phyloP scores from a whole-genome alignment of 1,139 yeast genomes.

The Debaryomycetaceae sp. region DNA sequence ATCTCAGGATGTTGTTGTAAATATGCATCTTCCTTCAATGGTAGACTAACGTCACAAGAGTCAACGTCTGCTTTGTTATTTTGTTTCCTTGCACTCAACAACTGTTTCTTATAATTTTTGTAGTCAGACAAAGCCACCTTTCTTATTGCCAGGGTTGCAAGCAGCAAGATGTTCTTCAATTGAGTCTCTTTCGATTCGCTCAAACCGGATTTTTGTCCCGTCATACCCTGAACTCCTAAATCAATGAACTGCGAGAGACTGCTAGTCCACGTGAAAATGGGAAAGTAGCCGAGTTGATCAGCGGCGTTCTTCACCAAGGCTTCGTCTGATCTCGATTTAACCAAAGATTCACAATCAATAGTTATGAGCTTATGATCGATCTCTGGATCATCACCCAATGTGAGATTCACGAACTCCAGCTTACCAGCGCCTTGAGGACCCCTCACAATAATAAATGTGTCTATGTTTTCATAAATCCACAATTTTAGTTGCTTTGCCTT shows the following conservation, averaged over 20 bases:
- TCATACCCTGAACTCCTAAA: conserved; percentile 81
- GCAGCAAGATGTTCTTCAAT: conserved; percentile 72
- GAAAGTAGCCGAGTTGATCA: conserved; percentile 80
- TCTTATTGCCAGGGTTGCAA: conserved; percentile 70
- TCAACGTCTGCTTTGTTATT: conserved; percentile 5
- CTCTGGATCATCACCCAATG: conserved; percentile 44
- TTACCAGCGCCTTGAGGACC: conserved; percentile 98
- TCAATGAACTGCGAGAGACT: conserved; percentile 77
- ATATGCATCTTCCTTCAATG: conserved; percentile 70
- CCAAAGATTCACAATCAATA: conserved; percentile 74
- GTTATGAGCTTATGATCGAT: conserved; percentile 56
- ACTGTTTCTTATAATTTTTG: conserved; percentile 20
- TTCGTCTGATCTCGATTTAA: conserved; percentile 71
- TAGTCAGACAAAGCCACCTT: conserved; percentile 56
- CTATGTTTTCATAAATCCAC: conserved; percentile 80
- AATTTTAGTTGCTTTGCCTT: conserved; percentile 64
- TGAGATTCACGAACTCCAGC: conserved; percentile 71
- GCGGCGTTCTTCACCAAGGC: conserved; percentile 68
- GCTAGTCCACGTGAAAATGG: conserved; percentile 91
- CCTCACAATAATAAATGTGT: conserved; percentile 78
- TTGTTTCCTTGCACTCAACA: conserved; percentile 20
- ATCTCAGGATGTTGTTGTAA: conserved; percentile 82
- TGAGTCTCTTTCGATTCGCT: conserved; percentile 84
- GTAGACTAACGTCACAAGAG: conserved; percentile 5
- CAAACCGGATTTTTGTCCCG: conserved; percentile 92